Base-by-base conservation (phyloP, 164 flowering plant genomes). In the Dillenia turbinata region DNA sequence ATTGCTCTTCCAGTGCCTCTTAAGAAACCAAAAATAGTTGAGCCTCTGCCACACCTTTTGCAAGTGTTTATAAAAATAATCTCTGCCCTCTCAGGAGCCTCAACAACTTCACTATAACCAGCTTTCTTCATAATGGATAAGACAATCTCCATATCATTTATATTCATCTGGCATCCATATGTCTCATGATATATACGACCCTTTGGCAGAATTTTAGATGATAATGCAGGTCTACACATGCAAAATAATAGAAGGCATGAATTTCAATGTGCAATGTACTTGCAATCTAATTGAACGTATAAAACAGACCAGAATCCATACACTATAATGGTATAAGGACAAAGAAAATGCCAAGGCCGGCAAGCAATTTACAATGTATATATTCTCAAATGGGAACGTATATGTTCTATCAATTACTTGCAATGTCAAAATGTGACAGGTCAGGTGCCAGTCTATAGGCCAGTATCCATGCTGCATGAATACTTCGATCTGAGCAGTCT, bases 121-220 rank as follows among this genome's bases (percentile, higher is more conserved):
- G 90, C 81, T 49, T 85, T 86, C 75, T 87, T 91, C 99, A 94
- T 94, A 67, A 94, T 81, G 22, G 99, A 83, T 10, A 94, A 71
- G 53, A 94, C 99, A 73, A 94, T 86, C 79, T 94, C 99, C 99
- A 94, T 94, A 65, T 94, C 97, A 67, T 94, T 94, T 16, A 94
- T 67, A 70, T 94, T 94, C 99, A 94, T 94, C 66, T 94, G 97
- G 63, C 99, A 94, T 14, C 99, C 99, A 67, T 91, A 91, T 49
- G 99, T 91, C 77, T 94, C 99, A 66, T 94, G 99, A 80, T 89
- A 94, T 26, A 94, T 84, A 15, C 96, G 96, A 12, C 96, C 92
- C 65, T 56, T 80, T 5, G 86, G 74, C 62, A 73, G 72, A 62
- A 69, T 69, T 60, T 88, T 94, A 47, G 81, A 60, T 66, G 71